Base-by-base conservation (phyloP, 2,329 filamentous ascomycete genomes). In the Colletotrichum limetticola region DNA sequence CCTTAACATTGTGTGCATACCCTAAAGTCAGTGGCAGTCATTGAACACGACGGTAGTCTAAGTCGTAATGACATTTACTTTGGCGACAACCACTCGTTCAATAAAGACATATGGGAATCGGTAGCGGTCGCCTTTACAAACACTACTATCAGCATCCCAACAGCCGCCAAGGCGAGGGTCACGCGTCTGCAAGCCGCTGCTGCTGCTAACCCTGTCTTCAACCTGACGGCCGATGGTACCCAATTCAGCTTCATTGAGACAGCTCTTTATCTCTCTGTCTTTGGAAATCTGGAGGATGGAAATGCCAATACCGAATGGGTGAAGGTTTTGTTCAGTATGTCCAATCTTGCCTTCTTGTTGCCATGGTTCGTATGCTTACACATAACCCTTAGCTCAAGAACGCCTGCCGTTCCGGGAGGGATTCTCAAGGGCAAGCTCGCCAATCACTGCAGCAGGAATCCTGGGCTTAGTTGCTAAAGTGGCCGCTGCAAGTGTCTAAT, bases 1-100 rank as follows among this genome's bases (percentile, higher is more conserved):
- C 9, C 24, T n/a, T 46, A 16, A 4, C 22, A 19, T 42, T 12
- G 24, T 2, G 4, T n/a, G 37, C 5, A 24, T 59, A 11, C 16
- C n/a, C 59, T 65, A 46, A 71, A 22, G 5, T 5, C 22, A 12
- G 7, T 12, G 11, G 4, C 37, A 81, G 78, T 81, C n/a, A 80
- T 82, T 66, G 81, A 82, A 62, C 80, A 81, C 69, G 80, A 82
- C 66, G 80, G 79, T 52, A 79, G 77, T 46, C 73, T 82, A 1
- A 79, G 75, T 71, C 77, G 81, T 52, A 76, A 77, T 58, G 80
- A 82, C 66, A 30, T 77, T 49, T 73, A 75, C 66, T 78, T 78
- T 24, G 80, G 79, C 37, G 77, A 82, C 68, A 80, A 80, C 73
- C 75, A 79, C 64, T 77, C 76, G 37, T 82, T 82, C 67, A 68